Evolutionary conservation across 371 early-diverging fungal species (phyloP).

Genomic region (Mortierella sp.): DNA sequence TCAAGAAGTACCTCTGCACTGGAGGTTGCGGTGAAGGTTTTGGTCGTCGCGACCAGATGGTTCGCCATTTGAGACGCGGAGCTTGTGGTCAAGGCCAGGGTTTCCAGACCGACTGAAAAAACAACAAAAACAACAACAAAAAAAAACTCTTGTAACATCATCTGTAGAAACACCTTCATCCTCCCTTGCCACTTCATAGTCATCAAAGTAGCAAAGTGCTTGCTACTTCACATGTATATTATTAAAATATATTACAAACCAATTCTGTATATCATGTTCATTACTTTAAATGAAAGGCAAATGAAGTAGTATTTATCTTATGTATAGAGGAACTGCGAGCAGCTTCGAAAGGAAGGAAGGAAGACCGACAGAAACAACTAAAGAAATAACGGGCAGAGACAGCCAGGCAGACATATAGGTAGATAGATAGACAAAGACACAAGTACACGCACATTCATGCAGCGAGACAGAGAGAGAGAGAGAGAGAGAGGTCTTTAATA

Average conservation of each 20-base stretch:
- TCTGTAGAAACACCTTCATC: background rate
- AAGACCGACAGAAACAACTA: no score
- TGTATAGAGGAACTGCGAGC: no score
- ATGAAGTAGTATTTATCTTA: no score
- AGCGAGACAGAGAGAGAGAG: no score
- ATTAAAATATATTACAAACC: background rate
- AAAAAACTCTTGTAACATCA: background rate
- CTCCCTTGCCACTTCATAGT: background rate
- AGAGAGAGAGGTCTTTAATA: no score
- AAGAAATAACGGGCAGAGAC: no score
- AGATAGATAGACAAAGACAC: no score
- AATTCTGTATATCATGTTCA: no score
- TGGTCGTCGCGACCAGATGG: constrained; percentile 54
- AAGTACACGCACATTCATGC: no score
- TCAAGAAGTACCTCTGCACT: constrained; percentile 55
- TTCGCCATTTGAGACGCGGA: constrained; percentile 45
- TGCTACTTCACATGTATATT: constrained; percentile 15
- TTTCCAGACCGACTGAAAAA: constrained; percentile 51
- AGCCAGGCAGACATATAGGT: no score
- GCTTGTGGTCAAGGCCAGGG: constrained; percentile 46
- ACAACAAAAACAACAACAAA: background rate
- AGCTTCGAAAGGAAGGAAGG: no score
- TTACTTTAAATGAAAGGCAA: no score
- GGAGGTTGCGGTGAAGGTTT: constrained; percentile 51
- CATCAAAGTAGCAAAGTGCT: constrained; percentile 27